Base-by-base conservation (phyloP, 805 yeast genomes). In the Suhomyces kilbournensis region DNA sequence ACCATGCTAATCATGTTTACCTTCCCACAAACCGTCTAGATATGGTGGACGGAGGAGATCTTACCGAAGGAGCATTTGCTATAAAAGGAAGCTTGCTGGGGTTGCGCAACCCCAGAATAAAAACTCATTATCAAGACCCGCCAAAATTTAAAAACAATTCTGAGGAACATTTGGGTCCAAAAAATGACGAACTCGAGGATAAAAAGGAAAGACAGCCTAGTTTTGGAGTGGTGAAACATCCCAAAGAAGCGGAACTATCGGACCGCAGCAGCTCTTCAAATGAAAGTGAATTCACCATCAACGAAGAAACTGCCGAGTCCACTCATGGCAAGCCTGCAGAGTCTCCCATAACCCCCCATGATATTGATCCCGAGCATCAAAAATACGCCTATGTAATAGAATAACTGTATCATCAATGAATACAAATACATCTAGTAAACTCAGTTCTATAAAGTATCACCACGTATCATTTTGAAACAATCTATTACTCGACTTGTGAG, bases 41-140 rank as follows among this genome's bases (percentile, higher is more conserved):
- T 47, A 55, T 67, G 40, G 58, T 69, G 7, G 72, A 64, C 19
- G 63, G 62, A 8, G 65, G 58, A 12, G 70, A 64, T 47, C 53
- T 62, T 28, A 60, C 61, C n/a, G 68, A 59, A 9, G 68, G 63
- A 30, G 22, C 48, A 4, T 48, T 52, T 38, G 54, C 52, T n/a
- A 45, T 61, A 15, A 49, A 61, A 40, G 60, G 56, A 3, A 61
- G 55, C 46, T 56, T 67, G 26, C 45, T 51, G 45, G 56, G 55
- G 17, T 53, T 67, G 46, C 51, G 70, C 25, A 67, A 68, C 49
- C 71, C 71, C 1, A 53, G 70, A 32, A 58, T 65, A 35, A 64
- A 63, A 45, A 66, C 61, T 51, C 72, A 66, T 44, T 65, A 64
- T 43, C 69, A 65, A 14, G 53, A 43, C 17, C n/a, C 32, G 38